Conservation (phyloP, 164 flowering plant species). For the Liquidambar formosana region DNA sequence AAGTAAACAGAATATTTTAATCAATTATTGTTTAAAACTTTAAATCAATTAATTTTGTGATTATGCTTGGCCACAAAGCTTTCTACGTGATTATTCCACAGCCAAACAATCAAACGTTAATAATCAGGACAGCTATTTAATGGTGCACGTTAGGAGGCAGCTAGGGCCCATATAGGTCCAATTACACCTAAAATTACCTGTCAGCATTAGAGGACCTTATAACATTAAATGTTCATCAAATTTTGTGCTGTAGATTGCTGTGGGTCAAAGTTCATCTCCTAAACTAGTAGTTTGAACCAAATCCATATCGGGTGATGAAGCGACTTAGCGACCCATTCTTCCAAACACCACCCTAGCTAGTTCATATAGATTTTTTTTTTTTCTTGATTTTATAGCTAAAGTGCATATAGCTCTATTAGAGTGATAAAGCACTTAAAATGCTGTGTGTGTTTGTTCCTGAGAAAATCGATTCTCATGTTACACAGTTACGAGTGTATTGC, state of each 20-base stretch:
- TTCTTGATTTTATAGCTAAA: too few species aligned
- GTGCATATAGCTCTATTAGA: too few species aligned
- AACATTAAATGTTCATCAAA: neutral
- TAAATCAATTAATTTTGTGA: neutral
- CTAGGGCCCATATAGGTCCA: neutral
- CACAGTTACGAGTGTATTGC: too few species aligned
- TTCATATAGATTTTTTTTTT: too few species aligned
- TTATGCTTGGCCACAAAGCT: constrained; percentile 14
- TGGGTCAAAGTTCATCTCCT: neutral
- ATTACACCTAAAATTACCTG: constrained; percentile 6
- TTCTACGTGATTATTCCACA: neutral
- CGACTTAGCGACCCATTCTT: too few species aligned
- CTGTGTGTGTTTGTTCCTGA: too few species aligned
- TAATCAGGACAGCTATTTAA: constrained; percentile 6
- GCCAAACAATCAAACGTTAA: constrained; percentile 1
- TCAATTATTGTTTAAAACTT: neutral
- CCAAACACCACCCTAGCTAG: too few species aligned
- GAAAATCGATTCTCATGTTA: too few species aligned
- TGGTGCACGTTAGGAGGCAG: neutral
- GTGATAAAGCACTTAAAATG: too few species aligned
- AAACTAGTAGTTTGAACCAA: neutral
- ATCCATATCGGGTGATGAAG: too few species aligned
- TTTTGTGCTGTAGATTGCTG: neutral
- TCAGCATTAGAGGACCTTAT: neutral
- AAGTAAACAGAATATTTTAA: neutral